Conservation (phyloP, 257 asterid species). For the Plectranthus barbatus region DNA sequence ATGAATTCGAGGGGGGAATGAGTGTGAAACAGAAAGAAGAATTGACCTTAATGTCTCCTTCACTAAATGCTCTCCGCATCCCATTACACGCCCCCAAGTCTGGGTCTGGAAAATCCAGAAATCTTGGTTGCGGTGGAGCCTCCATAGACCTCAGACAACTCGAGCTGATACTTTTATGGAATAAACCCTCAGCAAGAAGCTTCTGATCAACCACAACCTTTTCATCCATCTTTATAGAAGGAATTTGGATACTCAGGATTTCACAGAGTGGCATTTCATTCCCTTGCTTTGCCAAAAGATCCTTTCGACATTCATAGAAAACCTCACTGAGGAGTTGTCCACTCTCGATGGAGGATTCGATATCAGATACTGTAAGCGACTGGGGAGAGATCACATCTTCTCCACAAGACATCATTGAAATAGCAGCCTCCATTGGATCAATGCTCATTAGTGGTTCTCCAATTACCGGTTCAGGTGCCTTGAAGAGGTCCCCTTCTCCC, state of each 20-base stretch:
- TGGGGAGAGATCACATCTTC: conserved; percentile 59
- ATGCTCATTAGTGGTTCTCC: conserved; percentile 51
- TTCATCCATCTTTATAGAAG: conserved; percentile 29
- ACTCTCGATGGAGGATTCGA: conserved; percentile 60
- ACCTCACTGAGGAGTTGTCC: conserved; percentile 78
- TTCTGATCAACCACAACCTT: conserved; percentile 16
- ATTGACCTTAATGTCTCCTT: conserved; percentile 91
- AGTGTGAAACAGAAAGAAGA: not conserved
- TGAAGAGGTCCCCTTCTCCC: conserved; percentile 85
- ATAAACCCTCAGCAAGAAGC: conserved; percentile 19
- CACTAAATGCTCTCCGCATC: conserved; percentile 89
- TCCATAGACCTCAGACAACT: conserved; percentile 59
- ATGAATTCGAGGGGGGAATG: not conserved
- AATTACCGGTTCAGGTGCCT: conserved; percentile 72
- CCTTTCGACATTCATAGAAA: conserved; percentile 83
- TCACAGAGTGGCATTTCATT: conserved; percentile 51
- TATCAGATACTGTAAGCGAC: conserved; percentile 50
- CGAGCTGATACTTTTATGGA: conserved; percentile 68
- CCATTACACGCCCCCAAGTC: conserved; percentile 64
- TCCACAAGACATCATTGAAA: conserved; percentile 63
- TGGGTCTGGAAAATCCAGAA: conserved; percentile 59
- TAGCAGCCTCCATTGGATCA: conserved; percentile 56
- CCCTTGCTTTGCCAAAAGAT: conserved; percentile 73
- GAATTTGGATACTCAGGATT: conserved; percentile 38
- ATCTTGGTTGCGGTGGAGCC: conserved; percentile 41